Base-by-base conservation (phyloP, 192 early-diverging fungal genomes). In the Phycomyces blakesleeanus region DNA sequence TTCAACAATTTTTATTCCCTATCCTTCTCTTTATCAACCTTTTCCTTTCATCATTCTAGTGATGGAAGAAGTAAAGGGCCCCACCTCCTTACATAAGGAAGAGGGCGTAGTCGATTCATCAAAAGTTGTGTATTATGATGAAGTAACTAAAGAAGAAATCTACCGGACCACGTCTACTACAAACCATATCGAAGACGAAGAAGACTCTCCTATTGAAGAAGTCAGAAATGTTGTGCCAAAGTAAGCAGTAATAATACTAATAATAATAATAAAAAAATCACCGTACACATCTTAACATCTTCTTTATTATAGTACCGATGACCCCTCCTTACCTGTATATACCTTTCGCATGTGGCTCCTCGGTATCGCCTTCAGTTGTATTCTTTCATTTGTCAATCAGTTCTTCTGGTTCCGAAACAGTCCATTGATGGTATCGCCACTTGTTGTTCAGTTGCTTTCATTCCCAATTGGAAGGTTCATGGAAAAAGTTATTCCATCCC, bases 291-390 rank as follows among this genome's bases (percentile, higher is more conserved):
- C 16, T n/a, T 7, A 14, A 15, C 20, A 22, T 51, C 34, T 27
- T 47, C n/a, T 54, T 20, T 21, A 20, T 2, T 51, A 22, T 67
- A 76, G 75, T 54, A 80, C 73, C 29, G 81, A 83, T 66, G 81
- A 83, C 41, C 71, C 81, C 15, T 75, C 49, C 8, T 50, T 69
- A 3, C 81, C 81, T 39, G 74, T 83, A 34, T 59, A 71, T 34
- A 84, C 80, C 2, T 84, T 84, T 57, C 80, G 82, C 40, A 76
- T 73, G 70, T 76, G 67, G 61, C 40, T 75, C 29, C 73, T 83
- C 51, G 76, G 70, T 71, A 24, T 75, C 24, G 16, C 76, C 37
- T 76, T 83, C 37, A 70, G 66, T 25, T 60, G 56, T 24, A 55
- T 64, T n/a, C 71, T 83, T 18, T 65, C 65, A 51, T 77, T 78